phyloP scores from a whole-genome alignment of 176 grass and related monocot genomes.

The Rhynchospora breviuscula region DNA sequence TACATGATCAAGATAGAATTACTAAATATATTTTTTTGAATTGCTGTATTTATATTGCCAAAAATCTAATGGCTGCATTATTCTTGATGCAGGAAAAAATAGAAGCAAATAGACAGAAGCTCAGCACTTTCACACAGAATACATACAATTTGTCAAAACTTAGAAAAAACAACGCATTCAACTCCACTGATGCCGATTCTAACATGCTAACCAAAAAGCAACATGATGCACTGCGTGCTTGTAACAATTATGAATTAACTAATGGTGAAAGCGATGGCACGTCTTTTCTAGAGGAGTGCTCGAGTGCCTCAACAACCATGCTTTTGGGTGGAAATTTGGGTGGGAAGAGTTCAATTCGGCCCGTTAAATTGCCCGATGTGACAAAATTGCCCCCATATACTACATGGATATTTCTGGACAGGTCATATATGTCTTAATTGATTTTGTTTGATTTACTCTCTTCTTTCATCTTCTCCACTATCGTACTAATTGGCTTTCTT shows the following conservation, averaged over 20 bases:
- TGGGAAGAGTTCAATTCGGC: conserved; percentile 48
- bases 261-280: conserved; percentile 46
- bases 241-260: conserved; percentile 50
- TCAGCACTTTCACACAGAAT: conserved; percentile 53
- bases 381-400: conserved; percentile 61
- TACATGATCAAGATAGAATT: not conserved
- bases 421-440: conserved; percentile 33
- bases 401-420: conserved; percentile 90
- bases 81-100: conserved; percentile 58
- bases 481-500: conserved; percentile 6
- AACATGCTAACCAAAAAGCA: conserved; percentile 77
- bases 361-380: conserved; percentile 59
- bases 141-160: conserved; percentile 47
- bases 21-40: not conserved
- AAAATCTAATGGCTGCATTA: not conserved
- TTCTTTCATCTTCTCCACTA: not conserved
- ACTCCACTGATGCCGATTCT: conserved; percentile 37
- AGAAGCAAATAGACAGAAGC: conserved; percentile 62
- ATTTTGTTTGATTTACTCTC: not conserved
- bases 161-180: conserved; percentile 49
- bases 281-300: conserved; percentile 64
- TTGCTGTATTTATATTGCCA: not conserved
- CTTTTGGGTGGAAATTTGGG: conserved; percentile 54
- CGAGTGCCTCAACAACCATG: conserved; percentile 33
- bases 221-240: conserved; percentile 46